phyloP scores from a whole-genome alignment of 352 stramenopile genomes.

The Thalassiosira gravida region DNA sequence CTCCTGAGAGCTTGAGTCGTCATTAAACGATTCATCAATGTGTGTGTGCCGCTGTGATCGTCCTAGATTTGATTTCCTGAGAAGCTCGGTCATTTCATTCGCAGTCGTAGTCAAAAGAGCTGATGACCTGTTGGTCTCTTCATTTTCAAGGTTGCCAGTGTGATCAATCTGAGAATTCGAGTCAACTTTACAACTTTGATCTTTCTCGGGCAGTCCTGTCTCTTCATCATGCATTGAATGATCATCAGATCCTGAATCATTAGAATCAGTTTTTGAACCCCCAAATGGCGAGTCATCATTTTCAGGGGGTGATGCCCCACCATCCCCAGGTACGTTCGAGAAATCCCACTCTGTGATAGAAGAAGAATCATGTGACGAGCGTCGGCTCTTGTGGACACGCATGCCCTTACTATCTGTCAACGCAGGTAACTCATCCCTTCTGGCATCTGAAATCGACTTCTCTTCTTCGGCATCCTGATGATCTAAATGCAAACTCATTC shows the following conservation, averaged over 20 bases:
- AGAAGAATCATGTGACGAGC: conserved; percentile 19
- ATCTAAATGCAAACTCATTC: conserved; percentile 30
- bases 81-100: conserved; percentile 31
- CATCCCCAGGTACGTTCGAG: neutral
- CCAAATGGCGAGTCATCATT: neutral
- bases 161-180: conserved; percentile 5
- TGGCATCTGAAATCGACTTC: neutral
- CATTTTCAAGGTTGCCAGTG: conserved; percentile 3
- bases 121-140: conserved; percentile 15
- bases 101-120: conserved; percentile 16
- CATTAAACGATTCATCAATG: conserved; percentile 1
- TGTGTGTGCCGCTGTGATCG: conserved; percentile 15
- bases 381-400: conserved; percentile 1
- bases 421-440: neutral
- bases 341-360: conserved; percentile 45
- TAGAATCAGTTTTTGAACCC: neutral
- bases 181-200: conserved; percentile 9
- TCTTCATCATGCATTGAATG: conserved; percentile 4
- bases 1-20: conserved; percentile 24
- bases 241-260: conserved; percentile 8
- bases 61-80: conserved; percentile 15
- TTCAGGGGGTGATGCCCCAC: neutral
- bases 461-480: neutral
- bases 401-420: neutral
- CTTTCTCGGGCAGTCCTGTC: conserved; percentile 13